Evolutionary conservation across 805 yeast genomes (phyloP).

Genomic region (Yarrowia sp.): DNA sequence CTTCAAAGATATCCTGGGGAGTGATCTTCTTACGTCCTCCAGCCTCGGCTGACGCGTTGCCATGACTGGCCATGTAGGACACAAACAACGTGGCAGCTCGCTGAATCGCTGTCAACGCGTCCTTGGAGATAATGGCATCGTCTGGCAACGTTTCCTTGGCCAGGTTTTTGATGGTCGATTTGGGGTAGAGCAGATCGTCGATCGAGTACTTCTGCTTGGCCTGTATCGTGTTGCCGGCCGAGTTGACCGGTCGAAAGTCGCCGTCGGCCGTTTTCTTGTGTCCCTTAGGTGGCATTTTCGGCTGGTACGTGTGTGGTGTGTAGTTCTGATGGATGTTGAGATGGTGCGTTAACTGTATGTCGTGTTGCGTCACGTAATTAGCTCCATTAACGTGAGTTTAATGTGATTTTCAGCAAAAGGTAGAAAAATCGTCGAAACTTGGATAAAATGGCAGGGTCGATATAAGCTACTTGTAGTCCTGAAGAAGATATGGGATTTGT

Average conservation of each 20-base stretch:
- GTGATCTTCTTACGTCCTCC: slow-evolving; percentile 34
- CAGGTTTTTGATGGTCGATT: slow-evolving; percentile 32
- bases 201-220: slow-evolving; percentile 28
- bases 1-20: slow-evolving; percentile 21
- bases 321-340: not conserved
- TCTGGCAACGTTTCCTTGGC: slow-evolving; percentile 33
- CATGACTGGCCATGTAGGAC: slow-evolving; percentile 24
- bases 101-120: slow-evolving; percentile 36
- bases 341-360: not conserved
- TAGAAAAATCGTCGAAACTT: too few species aligned
- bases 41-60: slow-evolving; percentile 28
- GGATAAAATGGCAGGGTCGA: too few species aligned
- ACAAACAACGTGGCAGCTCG: slow-evolving; percentile 34
- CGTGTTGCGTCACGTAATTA: slow-evolving; percentile 11
- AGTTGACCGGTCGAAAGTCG: slow-evolving; percentile 31
- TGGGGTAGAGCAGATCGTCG: slow-evolving; percentile 33
- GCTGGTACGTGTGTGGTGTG: not conserved
- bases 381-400: not conserved
- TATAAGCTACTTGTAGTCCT: too few species aligned
- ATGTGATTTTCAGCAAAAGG: not conserved
- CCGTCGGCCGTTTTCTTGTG: slow-evolving; percentile 36
- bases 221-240: slow-evolving; percentile 29
- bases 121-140: slow-evolving; percentile 32
- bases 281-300: slow-evolving; percentile 28
- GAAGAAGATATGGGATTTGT: too few species aligned